These are phyloP conservation scores for Chlorociboria aeruginascens DNA, from an alignment of 495 filamentous ascomycete genomes.

Conservation along the genomic window DNA sequence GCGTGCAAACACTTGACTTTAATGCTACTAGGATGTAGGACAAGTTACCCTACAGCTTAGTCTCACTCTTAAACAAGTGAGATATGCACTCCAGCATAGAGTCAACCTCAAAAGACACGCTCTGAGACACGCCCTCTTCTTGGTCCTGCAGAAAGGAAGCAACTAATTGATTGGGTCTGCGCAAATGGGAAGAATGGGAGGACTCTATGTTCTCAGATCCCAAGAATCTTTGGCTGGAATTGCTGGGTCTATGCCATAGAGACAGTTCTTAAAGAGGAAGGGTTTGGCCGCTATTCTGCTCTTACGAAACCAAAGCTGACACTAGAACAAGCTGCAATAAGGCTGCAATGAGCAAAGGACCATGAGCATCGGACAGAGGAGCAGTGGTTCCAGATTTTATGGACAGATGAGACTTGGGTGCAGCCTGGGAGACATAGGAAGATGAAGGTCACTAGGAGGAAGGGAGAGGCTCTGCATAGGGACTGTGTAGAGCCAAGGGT, in stretches of 20 bases:
- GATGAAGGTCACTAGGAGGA: not conserved
- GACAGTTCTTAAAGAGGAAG: not conserved
- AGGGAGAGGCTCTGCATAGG: not conserved
- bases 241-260: not conserved
- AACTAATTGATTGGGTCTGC: not conserved
- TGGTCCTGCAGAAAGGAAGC: not conserved
- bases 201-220: not conserved
- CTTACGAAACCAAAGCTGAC: not conserved
- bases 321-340: not conserved
- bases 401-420: not conserved
- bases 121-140: not conserved
- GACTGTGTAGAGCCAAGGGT: too few species aligned
- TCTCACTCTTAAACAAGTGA: slow-evolving; percentile 17
- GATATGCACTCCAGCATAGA: not conserved
- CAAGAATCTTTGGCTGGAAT: not conserved
- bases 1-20: too few species aligned
- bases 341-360: not conserved
- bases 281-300: not conserved
- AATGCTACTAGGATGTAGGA: too few species aligned
- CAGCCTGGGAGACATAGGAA: not conserved
- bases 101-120: not conserved
- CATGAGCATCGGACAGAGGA: not conserved
- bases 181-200: not conserved
- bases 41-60: not conserved
- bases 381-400: not conserved